Evolutionary conservation across 148 eudicot species (phyloP).

Genomic region (Chenopodium berlandieri): DNA sequence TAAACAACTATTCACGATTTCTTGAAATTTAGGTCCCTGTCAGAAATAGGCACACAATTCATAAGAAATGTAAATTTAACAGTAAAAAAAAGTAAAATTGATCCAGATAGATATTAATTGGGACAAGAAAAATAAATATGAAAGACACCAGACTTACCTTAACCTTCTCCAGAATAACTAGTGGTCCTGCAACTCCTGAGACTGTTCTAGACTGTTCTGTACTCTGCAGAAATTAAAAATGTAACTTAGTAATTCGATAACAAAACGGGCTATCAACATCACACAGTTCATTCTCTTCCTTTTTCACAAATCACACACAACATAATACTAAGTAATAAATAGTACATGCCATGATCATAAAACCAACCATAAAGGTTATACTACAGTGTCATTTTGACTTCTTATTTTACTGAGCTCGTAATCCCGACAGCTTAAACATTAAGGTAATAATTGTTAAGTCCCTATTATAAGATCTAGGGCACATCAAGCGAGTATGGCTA

Average conservation of each 20-base stretch:
- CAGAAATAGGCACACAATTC: slow-evolving; percentile 8
- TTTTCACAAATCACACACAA: not conserved
- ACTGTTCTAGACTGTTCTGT: slow-evolving; percentile 38
- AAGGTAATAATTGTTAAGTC: too few species aligned
- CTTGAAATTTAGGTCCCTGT: slow-evolving; percentile 98
- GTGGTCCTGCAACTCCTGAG: slow-evolving; percentile 66
- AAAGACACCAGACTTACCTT: slow-evolving; percentile 52
- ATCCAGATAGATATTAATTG: not conserved
- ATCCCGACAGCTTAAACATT: too few species aligned
- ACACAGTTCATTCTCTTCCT: not conserved
- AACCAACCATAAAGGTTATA: not conserved
- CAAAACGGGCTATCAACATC: not conserved
- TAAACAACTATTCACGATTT: slow-evolving; percentile 91
- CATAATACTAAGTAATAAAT: not conserved
- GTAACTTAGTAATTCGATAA: not conserved
- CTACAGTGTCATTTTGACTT: too few species aligned
- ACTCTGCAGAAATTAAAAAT: slow-evolving; percentile 35
- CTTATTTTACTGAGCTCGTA: too few species aligned
- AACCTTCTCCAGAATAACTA: slow-evolving; percentile 70
- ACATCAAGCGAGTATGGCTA: too few species aligned
- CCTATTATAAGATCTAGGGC: too few species aligned
- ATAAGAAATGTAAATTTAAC: not conserved
- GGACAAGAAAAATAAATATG: not conserved
- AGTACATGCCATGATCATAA: not conserved
- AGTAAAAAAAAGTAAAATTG: not conserved